A percentile compares a stretch with the other conserved stretches of the same genome.
Conservation (phyloP, 768 basidiomycete species). For the Hypsizygus marmoreus region DNA sequence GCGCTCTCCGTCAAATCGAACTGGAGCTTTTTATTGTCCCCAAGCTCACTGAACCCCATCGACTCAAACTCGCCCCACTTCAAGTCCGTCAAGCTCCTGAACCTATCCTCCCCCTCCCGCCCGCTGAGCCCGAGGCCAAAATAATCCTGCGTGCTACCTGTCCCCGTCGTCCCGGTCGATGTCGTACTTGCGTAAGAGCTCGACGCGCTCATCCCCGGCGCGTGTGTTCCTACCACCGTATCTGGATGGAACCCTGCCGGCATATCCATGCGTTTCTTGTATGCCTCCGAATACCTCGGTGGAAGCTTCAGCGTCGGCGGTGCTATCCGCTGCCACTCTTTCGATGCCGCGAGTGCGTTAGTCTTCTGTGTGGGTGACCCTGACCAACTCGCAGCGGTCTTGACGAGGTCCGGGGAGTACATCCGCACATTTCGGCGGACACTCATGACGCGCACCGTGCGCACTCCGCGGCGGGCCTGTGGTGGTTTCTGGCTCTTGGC, state of each 20-base stretch:
- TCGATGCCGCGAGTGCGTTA: constrained; percentile 56
- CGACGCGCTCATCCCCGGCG: constrained; percentile 29
- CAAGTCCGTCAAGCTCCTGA: constrained; percentile 79
- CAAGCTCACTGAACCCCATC: constrained; percentile 70
- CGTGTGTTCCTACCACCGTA: constrained; percentile 28
- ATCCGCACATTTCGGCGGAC: constrained; percentile 83
- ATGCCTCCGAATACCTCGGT: constrained; percentile 74
- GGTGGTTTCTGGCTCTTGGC: constrained; percentile 48
- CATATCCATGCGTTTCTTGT: constrained; percentile 77
- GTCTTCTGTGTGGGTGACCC: constrained; percentile 25
- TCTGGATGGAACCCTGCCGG: constrained; percentile 62
- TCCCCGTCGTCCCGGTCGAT: too few species aligned
- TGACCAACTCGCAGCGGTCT: constrained; percentile 53
- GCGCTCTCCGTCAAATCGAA: constrained; percentile 94
- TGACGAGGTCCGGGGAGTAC: constrained; percentile 86
- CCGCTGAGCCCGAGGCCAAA: constrained; percentile 35
- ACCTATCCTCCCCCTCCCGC: constrained; percentile 64
- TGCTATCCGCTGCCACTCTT: constrained; percentile 78
- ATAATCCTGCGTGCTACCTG: constrained; percentile 39
- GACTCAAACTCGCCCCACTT: constrained; percentile 93
- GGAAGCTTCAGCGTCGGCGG: constrained; percentile 59
- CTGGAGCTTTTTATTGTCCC: constrained; percentile 72
- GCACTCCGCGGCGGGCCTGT: constrained; percentile 73
- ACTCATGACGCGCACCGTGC: constrained; percentile 74
- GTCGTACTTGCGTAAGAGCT: constrained; percentile 30